These are phyloP conservation scores for Fragilariopsis cylindrus DNA, from an alignment of 108 stramenopile species.

Conservation along the genomic window DNA sequence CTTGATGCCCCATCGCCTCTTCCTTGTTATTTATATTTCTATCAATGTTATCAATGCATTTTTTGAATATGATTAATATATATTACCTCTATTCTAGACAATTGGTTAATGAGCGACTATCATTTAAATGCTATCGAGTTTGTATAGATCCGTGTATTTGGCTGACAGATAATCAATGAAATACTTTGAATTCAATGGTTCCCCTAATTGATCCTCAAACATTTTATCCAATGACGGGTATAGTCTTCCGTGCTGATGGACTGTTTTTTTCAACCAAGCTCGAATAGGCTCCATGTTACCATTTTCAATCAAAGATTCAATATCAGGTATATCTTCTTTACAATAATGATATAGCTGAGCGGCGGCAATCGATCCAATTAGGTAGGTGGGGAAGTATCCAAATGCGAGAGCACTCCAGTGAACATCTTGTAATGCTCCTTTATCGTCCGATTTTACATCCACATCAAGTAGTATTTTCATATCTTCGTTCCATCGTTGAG, in stretches of 20 bases:
- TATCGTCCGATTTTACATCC: conserved; percentile 77
- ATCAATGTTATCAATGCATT: no score
- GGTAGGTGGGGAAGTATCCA: conserved; percentile 94
- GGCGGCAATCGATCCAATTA: conserved; percentile 86
- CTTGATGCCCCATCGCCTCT: no score
- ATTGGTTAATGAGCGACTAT: neutral
- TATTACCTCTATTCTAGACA: no score
- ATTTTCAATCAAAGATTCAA: conserved; percentile 61
- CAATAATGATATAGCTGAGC: conserved; percentile 83
- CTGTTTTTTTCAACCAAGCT: conserved; percentile 74
- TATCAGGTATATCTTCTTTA: conserved; percentile 58
- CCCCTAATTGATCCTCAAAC: conserved; percentile 76
- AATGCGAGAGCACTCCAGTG: conserved; percentile 81
- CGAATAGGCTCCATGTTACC: conserved; percentile 80
- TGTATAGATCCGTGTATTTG: conserved; percentile 82
- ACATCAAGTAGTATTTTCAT: conserved; percentile 79
- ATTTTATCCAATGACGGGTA: conserved; percentile 69
- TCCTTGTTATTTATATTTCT: no score
- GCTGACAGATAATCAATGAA: conserved; percentile 76
- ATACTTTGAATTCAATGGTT: conserved; percentile 70
- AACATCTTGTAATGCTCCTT: conserved; percentile 88
- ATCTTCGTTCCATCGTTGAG: conserved; percentile 71
- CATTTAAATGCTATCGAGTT: conserved; percentile 24
- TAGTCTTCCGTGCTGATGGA: conserved; percentile 79
- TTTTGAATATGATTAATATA: no score